Evolutionary conservation across 2,329 filamentous ascomycete genomes (phyloP), one percentile per base, ranked within the genome.

Genomic region (Fusarium nanum): DNA sequence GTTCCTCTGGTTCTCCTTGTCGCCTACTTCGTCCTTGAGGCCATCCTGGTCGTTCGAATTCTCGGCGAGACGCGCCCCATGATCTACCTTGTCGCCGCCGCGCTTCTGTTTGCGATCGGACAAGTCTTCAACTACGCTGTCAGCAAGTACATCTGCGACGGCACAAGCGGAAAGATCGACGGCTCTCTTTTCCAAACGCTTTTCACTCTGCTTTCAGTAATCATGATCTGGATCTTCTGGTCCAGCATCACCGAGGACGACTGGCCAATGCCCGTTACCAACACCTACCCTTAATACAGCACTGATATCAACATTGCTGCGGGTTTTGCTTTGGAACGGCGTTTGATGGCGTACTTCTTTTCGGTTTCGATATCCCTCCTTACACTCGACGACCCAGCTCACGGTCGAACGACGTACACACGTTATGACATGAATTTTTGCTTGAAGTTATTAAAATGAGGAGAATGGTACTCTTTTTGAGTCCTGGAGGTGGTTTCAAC

Each of bases 191-290:
- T 99, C 80, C 89, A 98, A 80, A 97, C 94, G 0, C 83, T 98
- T 9, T 98, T 99, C 83, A 98, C 94, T 1, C 85, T 98, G 1
- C 83, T 95, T 14, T 87, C 94, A 1, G 93, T 99, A 7, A 86
- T 93, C 20, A 89, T 89, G 81, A 83, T 98, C 70, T 99, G 96
- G 94, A 81, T 93, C 60, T 99, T 99, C 85, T 99, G 96, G 96
- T 97, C 94, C 48, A 98, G 94, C 83, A 99, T 99, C 76, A 99
- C 96, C 18, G 96, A 99, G 82, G 96, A 99, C 76, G 95, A 98
- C 83, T 99, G 96, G 96, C 93, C 94, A 20, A 86, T 87, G 80
- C 83, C 85, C 34, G 80, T 79, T 12, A 79, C 79, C 58, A 78
- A 73, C 47, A 73, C 80, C 54, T 86, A 86, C 70, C 80, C 83